A percentile compares a stretch with the other conserved stretches of the same genome.
These are phyloP conservation scores for Globisporangium nagaii DNA, from an alignment of 352 stramenopile genomes.

Conservation along the genomic window DNA sequence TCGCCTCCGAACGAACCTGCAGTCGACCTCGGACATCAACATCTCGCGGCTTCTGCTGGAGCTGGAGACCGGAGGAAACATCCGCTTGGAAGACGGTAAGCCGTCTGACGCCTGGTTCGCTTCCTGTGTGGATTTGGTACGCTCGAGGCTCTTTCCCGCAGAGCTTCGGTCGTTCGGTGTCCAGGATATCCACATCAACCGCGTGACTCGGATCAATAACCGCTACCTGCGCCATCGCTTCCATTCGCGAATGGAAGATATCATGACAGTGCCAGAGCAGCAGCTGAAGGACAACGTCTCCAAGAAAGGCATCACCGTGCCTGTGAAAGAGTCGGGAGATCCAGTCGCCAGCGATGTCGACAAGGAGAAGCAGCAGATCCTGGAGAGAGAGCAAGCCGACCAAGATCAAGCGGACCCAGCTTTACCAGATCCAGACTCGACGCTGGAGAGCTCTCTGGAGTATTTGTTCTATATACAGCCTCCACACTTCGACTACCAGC, in stretches of 20 bases:
- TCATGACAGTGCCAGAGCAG: slow-evolving; percentile 47
- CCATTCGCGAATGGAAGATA: slow-evolving; percentile 73
- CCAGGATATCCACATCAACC: slow-evolving; percentile 60
- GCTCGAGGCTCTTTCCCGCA: slow-evolving; percentile 50
- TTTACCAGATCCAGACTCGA: slow-evolving; percentile 17
- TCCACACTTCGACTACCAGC: slow-evolving; percentile 29
- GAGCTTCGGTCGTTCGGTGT: slow-evolving; percentile 59
- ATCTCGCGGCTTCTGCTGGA: slow-evolving; percentile 83
- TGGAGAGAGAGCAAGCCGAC: not conserved
- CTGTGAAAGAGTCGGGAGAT: slow-evolving; percentile 19
- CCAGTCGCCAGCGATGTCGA: not conserved
- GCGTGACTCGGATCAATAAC: slow-evolving; percentile 89
- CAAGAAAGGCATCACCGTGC: slow-evolving; percentile 68
- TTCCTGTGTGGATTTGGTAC: slow-evolving; percentile 81
- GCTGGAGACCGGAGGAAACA: slow-evolving; percentile 89
- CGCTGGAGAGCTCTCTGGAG: slow-evolving; percentile 59
- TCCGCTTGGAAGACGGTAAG: slow-evolving; percentile 86
- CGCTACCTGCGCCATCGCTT: slow-evolving; percentile 85
- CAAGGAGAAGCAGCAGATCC: not conserved
- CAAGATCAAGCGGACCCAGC: not conserved
- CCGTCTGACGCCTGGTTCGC: slow-evolving; percentile 76
- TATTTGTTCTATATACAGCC: slow-evolving; percentile 81
- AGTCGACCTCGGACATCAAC: slow-evolving; percentile 59
- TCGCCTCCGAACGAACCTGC: slow-evolving; percentile 29
- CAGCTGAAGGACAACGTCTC: slow-evolving; percentile 76